Evolutionary conservation across 208 protist genomes (phyloP).

Genomic region (Strigomonas culicis): DNA sequence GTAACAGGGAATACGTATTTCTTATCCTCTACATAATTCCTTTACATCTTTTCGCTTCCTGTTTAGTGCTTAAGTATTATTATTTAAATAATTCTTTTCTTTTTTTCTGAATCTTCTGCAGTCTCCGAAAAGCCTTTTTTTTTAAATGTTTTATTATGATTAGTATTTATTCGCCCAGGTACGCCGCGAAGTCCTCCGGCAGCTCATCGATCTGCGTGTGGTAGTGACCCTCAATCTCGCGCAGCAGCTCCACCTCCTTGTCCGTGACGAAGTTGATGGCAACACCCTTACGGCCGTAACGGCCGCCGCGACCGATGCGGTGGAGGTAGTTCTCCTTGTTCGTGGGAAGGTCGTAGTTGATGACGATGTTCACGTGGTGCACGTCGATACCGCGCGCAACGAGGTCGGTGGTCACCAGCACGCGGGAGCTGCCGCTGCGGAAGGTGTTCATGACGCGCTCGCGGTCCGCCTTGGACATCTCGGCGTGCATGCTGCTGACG

Average conservation of each 20-base stretch:
- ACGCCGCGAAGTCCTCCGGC: slow-evolving; percentile 95
- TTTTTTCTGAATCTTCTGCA: neutral
- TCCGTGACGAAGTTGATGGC: slow-evolving; percentile 99
- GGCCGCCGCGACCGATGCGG: slow-evolving; percentile 98
- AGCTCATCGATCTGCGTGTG: slow-evolving; percentile 99
- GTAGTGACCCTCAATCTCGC: slow-evolving; percentile 99
- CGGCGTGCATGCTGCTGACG: slow-evolving; percentile 97
- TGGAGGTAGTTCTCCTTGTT: slow-evolving; percentile 99
- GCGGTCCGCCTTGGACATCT: slow-evolving; percentile 97
- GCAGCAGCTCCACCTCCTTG: slow-evolving; percentile 95
- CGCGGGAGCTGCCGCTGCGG: slow-evolving; percentile 93
- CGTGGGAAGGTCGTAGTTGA: slow-evolving; percentile 99
- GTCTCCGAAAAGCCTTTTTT: neutral
- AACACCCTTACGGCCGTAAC: slow-evolving; percentile 99
- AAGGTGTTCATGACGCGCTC: slow-evolving; percentile 99
- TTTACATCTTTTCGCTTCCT: neutral
- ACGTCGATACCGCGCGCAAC: slow-evolving; percentile 99
- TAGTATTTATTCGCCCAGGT: slow-evolving; percentile 77
- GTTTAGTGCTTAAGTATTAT: neutral
- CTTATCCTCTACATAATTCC: slow-evolving; percentile 8
- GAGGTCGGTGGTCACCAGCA: slow-evolving; percentile 99
- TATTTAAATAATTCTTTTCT: slow-evolving; percentile 7
- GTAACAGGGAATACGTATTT: slow-evolving; percentile 5
- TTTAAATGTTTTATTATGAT: slow-evolving; percentile 6
- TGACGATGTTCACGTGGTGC: slow-evolving; percentile 99